Base-by-base conservation (phyloP, 192 early-diverging fungal species). In the Linnemannia elongata region DNA sequence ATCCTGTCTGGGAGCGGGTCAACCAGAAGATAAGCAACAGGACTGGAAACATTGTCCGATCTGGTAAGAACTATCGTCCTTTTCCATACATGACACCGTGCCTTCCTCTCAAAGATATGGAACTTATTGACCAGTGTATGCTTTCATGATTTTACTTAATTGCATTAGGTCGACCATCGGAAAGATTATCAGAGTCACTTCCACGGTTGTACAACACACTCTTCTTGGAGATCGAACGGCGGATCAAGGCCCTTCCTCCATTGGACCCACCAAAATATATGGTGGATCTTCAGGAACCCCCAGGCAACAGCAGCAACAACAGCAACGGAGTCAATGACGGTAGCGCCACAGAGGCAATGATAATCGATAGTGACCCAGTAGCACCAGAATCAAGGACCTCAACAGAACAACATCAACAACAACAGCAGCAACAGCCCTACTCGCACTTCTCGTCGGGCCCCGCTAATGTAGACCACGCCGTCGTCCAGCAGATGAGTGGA, bases 1-100 rank as follows among this genome's bases (percentile, higher is more conserved):
- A 89, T 69, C 80, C 80, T 0, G 54, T 79, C 35, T 88, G 81
- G 85, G 79, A 83, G 5, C 27, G 41, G 18, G 76, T 60, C 20
- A 72, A 81, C 66, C 79, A 78, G 38, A 81, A 81, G 39, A 18
- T 77, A 30, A 78, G 69, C 38, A 76, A 35, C 18, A 69, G 85
- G 2, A 42, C 72, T 22, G 85, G 85, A 35, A 87, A 87, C 68
- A 4, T 87, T 6, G 85, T 87, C 4, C 57, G 76, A 15, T 81
- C 79, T 78, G 84, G 82, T 85, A 79, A 44, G 42, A 49, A 4
- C 41, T 27, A 6, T 44, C 24, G 5, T 42, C n/a, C 8, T 22
- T 63, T 57, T 77, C 20, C 10, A 47, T 9, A 27, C 6, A 41
- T 41, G 18, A 20, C 41, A 1, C 75, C 4, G 1, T 10, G 47